These are phyloP conservation scores for Cicer pinnatifidum DNA, from an alignment of 306 rosid species.

Conservation along the genomic window DNA sequence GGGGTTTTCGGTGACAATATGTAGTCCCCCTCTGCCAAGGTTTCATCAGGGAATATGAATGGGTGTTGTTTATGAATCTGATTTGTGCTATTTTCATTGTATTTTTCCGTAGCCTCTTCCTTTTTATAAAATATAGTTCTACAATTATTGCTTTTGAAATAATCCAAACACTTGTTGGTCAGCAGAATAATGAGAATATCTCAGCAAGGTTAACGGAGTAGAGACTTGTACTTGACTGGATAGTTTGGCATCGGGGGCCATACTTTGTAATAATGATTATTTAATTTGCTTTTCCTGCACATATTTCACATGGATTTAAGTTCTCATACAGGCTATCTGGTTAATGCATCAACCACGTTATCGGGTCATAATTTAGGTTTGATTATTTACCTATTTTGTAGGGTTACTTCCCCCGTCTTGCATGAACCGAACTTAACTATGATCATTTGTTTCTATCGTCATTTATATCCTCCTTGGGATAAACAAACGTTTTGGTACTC, in stretches of 20 bases:
- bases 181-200: slow-evolving; percentile 60
- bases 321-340: slow-evolving; percentile 40
- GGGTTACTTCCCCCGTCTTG: slow-evolving; percentile 4
- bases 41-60: slow-evolving; percentile 43
- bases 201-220: slow-evolving; percentile 52
- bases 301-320: slow-evolving; percentile 41
- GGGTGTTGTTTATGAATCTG: slow-evolving; percentile 58
- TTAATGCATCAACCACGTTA: slow-evolving; percentile 29
- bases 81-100: slow-evolving; percentile 52
- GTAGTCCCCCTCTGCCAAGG: slow-evolving; percentile 54
- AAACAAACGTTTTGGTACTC: too few relatives aligned
- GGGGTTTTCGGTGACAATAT: slow-evolving; percentile 53
- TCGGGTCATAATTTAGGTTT: slow-evolving; percentile 27
- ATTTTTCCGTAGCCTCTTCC: slow-evolving; percentile 38
- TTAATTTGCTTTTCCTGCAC: slow-evolving; percentile 41
- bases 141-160: slow-evolving; percentile 68
- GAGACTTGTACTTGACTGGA: slow-evolving; percentile 57
- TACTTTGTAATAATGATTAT: slow-evolving; percentile 62
- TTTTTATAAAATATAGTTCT: slow-evolving; percentile 52
- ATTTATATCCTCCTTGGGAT: background rate
- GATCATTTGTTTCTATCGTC: slow-evolving; percentile 13
- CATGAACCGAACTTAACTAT: background rate
- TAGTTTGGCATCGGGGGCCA: slow-evolving; percentile 53
- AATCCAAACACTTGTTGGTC: slow-evolving; percentile 68
- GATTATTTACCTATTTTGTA: slow-evolving; percentile 25